Base-by-base conservation (phyloP, 306 rosid species). In the Castanea mollissima region DNA sequence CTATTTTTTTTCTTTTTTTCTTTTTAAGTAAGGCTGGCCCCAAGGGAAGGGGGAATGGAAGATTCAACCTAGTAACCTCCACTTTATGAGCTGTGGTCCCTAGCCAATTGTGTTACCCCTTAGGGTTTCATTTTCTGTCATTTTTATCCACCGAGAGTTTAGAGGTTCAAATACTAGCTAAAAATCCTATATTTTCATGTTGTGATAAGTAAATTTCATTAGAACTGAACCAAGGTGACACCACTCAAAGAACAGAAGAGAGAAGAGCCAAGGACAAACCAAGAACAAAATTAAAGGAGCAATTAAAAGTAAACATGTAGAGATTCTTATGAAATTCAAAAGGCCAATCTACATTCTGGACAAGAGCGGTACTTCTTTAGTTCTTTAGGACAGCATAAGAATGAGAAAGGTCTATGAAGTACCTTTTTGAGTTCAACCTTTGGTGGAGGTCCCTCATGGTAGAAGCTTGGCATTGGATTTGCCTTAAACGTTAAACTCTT, bases 391-490 rank as follows among this genome's bases (percentile, higher is more conserved):
- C 76, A 80, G 56, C 65, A 78, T 23, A 67, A 74, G 81, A 83
- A 83, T 31, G 34, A 41, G 71, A 59, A 75, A 51, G 54, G 55
- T 69, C 13, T 57, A 7, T 21, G 32, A 52, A 57, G 58, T 84
- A 96, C 99, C 99, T 93, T 96, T 84, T 92, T 96, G 70, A 96
- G 85, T 85, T 91, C 98, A 86, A 74, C 92, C 91, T 91, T 93
- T 13, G 98, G 91, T 76, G 99, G 99, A 86, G 97, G 98, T 4
- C 97, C 98, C 78, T 96, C 99, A 4, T 93, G 87, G 89, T 96
- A 96, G 90, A 96, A 96, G 86, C 90, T 89, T 27, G 99, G 99
- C 99, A 96, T 93, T 56, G 97, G 99, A 76, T 58, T 96, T 82
- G 99, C 99, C 88, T 90, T 96, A 81, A 96, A 96, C 80, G 6